Percentiles rank a stretch among this genome's conserved stretches.
Evolutionary conservation across 768 basidiomycete genomes (phyloP).

Genomic region (Suillus spraguei): DNA sequence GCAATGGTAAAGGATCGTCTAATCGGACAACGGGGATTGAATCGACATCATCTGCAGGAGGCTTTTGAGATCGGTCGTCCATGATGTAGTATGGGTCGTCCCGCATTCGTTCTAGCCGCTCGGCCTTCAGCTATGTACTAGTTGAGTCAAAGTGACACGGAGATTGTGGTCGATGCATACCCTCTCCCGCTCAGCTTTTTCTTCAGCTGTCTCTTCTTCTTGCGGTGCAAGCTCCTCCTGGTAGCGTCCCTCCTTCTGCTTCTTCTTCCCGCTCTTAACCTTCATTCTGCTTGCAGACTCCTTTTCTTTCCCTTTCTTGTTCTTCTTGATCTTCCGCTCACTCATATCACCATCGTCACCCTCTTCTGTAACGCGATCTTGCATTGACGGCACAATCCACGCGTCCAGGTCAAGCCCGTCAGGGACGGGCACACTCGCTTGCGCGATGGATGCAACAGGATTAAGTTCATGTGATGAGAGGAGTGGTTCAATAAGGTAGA

Average conservation of each 20-base stretch:
- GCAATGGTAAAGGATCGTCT: conserved; percentile 59
- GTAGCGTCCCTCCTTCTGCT: conserved; percentile 32
- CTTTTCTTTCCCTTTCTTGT: conserved; percentile 51
- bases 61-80: conserved; percentile 53
- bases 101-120: conserved; percentile 70
- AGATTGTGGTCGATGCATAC: conserved; percentile 42
- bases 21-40: conserved; percentile 89
- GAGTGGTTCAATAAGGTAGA: conserved; percentile 83
- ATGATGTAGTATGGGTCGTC: conserved; percentile 94
- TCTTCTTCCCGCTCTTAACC: conserved; percentile 47
- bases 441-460: conserved; percentile 79
- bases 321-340: conserved; percentile 42
- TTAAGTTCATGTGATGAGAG: conserved; percentile 81
- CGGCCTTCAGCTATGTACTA: conserved; percentile 63
- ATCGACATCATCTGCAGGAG: conserved; percentile 66
- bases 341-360: conserved; percentile 40
- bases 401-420: conserved; percentile 84
- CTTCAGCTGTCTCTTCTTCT: conserved; percentile 58
- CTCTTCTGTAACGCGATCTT: conserved; percentile 29
- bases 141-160: conserved; percentile 10
- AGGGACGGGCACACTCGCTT: conserved; percentile 79
- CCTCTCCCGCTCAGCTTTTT: conserved; percentile 59
- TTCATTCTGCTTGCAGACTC: conserved; percentile 30
- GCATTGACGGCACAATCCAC: conserved; percentile 76
- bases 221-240: conserved; percentile 40